phyloP scores from a whole-genome alignment of 345 rosid species.

The Combretum micranthum region DNA sequence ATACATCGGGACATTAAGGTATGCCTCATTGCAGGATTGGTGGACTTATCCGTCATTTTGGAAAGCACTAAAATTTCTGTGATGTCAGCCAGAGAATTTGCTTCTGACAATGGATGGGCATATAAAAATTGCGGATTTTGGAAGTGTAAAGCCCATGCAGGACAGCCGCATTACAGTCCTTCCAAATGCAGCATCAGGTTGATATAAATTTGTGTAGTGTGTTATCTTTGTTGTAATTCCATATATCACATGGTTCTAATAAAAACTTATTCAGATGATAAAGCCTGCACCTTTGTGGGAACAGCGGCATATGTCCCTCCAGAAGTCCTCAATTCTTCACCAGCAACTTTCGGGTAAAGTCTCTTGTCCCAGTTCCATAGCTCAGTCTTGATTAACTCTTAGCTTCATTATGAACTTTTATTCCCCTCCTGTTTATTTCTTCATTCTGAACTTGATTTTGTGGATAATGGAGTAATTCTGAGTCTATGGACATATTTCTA shows the following conservation, averaged over 20 bases:
- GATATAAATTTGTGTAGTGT: conserved; percentile 2
- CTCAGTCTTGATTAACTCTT: neutral
- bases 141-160: conserved; percentile 97
- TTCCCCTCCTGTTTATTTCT: conserved; percentile 11
- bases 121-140: conserved; percentile 94
- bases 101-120: conserved; percentile 75
- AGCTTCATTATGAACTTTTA: neutral
- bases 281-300: conserved; percentile 92
- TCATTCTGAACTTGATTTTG: conserved; percentile 12
- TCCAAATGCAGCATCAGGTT: conserved; percentile 94
- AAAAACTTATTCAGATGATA: conserved; percentile 51
- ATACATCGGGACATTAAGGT: conserved; percentile 99
- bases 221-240: neutral
- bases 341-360: conserved; percentile 90
- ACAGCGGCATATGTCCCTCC: conserved; percentile 99
- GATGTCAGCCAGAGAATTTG: conserved; percentile 92
- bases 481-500: conserved; percentile 29
- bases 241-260: neutral
- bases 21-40: conserved; percentile 8
- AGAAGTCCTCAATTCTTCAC: conserved; percentile 96
- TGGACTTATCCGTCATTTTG: conserved; percentile 7
- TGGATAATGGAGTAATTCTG: conserved; percentile 17
- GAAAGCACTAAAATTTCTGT: conserved; percentile 15
- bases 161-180: conserved; percentile 84
- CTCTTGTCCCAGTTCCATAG: neutral